phyloP scores from a whole-genome alignment of 2,329 filamentous ascomycete genomes.

The Sclerotinia spermophila region DNA sequence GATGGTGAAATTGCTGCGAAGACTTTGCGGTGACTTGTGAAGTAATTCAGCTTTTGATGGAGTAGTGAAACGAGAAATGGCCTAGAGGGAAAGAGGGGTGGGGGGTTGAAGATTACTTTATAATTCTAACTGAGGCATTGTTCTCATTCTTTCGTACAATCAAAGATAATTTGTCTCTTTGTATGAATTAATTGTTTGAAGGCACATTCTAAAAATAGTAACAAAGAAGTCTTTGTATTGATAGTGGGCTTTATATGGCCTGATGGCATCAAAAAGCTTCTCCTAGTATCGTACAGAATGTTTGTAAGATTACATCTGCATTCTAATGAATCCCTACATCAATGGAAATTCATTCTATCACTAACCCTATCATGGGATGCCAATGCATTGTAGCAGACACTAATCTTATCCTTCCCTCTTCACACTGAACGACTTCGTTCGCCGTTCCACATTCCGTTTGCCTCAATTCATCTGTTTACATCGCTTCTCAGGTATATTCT shows the following conservation, averaged over 20 bases:
- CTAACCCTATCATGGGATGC: fast-evolving
- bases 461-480: background rate
- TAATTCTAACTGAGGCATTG: background rate
- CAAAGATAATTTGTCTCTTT: background rate
- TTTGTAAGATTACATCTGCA: background rate
- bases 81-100: no score
- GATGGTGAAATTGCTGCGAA: background rate
- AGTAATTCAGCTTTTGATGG: background rate
- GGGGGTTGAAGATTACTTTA: background rate
- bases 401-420: no score
- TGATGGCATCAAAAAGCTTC: background rate
- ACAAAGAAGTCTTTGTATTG: background rate
- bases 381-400: fast-evolving
- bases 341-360: background rate
- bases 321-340: background rate
- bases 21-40: background rate
- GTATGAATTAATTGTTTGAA: background rate
- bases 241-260: background rate
- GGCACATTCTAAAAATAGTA: background rate
- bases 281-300: background rate
- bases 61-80: background rate
- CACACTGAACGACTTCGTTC: background rate
- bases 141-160: background rate
- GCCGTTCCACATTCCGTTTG: background rate
- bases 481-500: background rate